Evolutionary conservation across 1,139 yeast species (phyloP), one percentile per base, ranked within the genome.

Genomic region (Blastobotrys illinoisensis): DNA sequence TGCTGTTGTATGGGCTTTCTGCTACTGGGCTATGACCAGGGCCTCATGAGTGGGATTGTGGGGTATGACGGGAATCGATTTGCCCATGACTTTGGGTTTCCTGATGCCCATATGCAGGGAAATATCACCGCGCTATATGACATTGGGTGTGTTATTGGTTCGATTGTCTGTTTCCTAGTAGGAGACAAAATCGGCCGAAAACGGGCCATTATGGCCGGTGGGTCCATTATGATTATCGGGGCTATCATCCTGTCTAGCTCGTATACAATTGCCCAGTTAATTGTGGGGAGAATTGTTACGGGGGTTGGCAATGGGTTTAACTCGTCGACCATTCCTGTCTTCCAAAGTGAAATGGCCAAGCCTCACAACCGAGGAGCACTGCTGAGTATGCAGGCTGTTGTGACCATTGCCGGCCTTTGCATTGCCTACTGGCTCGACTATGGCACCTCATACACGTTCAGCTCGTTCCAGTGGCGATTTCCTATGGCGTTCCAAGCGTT

Each of bases 141-240:
- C 67, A 70, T 86, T 48, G 98, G 98, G 54, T 97, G 97, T 5
- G 77, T 91, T 58, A 72, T 69, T 6, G 73, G 72, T 1, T 67
- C 74, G 5, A 53, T 70, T 5, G 47, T 58, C 21, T 62, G 73
- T 9, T 73, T 73, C 20, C 53, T 60, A 21, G 44, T 68, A 1
- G 95, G 96, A 48, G 96, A 91, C 67, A 65, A 77, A 43, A 67
- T 85, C 52, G 97, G 98, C 3, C 46, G 64, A 21, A 58, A 62
- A 13, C 44, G 48, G 48, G 49, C 53, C 46, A 55, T 56, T 44
- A 54, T 56, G 44, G 50, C 52, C 9, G 53, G 58, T 7, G 62
- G 63, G 13, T 24, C 53, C 6, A 49, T 53, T 58, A 70, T 47
- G 74, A 78, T 24, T 70, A 75, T 78, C 54, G 82, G 82, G 50